Base-by-base conservation (phyloP, 2,329 filamentous ascomycete species). In the Ceratocystis papillata region DNA sequence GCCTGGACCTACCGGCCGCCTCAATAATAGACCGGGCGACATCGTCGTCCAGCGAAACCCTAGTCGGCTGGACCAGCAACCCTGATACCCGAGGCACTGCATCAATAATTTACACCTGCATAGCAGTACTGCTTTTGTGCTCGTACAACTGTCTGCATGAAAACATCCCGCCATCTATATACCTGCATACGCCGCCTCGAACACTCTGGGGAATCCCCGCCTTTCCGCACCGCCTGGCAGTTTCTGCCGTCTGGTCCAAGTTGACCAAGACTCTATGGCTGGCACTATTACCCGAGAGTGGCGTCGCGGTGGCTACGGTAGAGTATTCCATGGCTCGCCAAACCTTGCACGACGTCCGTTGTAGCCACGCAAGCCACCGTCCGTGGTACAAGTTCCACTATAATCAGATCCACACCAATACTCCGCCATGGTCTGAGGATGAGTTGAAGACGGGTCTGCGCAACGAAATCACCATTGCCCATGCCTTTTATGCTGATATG, bases 401-500 rank as follows among this genome's bases (percentile, higher is more conserved):
- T 15, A 44, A 62, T 37, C 41, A 45, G n/a, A 30, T 64, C 28
- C 28, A 30, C 30, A 10, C 33, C 25, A n/a, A 22, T 5, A 48
- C 48, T 17, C 62, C 62, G 28, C 30, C 62, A 17, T 64, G 62
- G 62, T 50, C 62, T 17, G 46, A 55, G 8, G 28, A 53, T 10
- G 62, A 64, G 62, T 20, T 28, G 1, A 60, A 46, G 41, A 65
- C 25, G 7, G 55, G 44, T 20, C 22, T 60, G 55, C 25, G 57
- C 28, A 15, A 69, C 57, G 37, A 69, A 62, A 73, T 72, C 72
- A 72, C 71, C 3, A 66, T 72, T 65, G 67, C 69, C 4, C 72
- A 75, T 55, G 71, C 70, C 44, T 74, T 74, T 57, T 74, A 72
- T 63, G 71, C 70, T 15, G 67, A 69, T 1, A 72, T 72, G 70